Evolutionary conservation across 345 rosid species (phyloP), one percentile per base, ranked within the genome.

Genomic region (Isatis tinctoria): DNA sequence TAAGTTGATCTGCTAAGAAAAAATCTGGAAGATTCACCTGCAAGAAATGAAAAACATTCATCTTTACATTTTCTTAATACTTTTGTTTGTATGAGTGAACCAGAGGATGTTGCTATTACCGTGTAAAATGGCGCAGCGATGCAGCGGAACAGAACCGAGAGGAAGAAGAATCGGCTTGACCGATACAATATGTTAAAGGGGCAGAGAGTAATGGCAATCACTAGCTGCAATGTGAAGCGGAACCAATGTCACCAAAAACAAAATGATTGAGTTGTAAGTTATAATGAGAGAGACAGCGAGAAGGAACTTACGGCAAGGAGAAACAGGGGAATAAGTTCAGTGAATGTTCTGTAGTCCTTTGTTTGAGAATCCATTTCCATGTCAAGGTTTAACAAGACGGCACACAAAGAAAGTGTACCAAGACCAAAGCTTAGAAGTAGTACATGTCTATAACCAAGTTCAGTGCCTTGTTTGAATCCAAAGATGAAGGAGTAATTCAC

Each of bases 1-100:
- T 91, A 20, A 91, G 75, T 47, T 91, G 96, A 80, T 91, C 96
- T 27, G 86, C 91, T 74, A 89, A 77, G 85, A 91, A 87, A 82
- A 89, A 91, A 77, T 91, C 97, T 4, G 91, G 83, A 30, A 91
- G 83, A 20, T 79, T 79, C 75, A 91, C 89, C 97, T 91, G 67
- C 63, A 75, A 8, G 36, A 17, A 5, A 24, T 10, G 8, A 9
- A 54, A 10, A 17, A 27, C 36, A 18, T 36, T 22, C 20, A 24
- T 39, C 2, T 39, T 10, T 26, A 36, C 27, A 28, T 66, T 10
- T 13, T 40, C 3, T 44, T 33, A 13, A 8, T 57, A 12, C 24
- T 30, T 22, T 52, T 13, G 33, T 14, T 62, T 16, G 14, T 4
- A 47, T 58, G 22, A 26, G 9, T 74, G 67, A 10, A 59, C 33